Evolutionary conservation across 1,139 yeast species (phyloP).

Genomic region (Hyphopichia khmerensis): DNA sequence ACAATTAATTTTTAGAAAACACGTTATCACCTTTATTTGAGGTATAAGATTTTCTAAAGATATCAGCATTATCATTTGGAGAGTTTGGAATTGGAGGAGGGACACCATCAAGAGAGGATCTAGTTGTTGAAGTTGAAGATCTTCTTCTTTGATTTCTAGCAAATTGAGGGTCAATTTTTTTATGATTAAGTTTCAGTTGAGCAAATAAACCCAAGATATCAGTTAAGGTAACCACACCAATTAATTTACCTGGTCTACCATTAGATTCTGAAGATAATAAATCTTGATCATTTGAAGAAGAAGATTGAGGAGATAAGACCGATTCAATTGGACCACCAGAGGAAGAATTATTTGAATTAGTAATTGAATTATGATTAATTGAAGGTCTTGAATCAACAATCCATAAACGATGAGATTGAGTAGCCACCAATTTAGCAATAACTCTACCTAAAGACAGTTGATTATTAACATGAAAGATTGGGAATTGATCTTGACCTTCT

Average conservation of each 20-base stretch:
- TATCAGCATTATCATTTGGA: constrained; percentile 4
- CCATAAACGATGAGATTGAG: constrained; percentile 92
- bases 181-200: constrained; percentile 60
- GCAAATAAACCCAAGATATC: constrained; percentile 85
- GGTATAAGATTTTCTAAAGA: constrained; percentile 13
- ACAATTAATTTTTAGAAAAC: constrained; percentile 7
- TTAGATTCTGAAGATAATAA: constrained; percentile 7
- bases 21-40: constrained; percentile 9
- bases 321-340: constrained; percentile 2
- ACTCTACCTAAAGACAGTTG: constrained; percentile 82
- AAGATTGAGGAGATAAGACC: not conserved
- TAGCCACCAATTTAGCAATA: constrained; percentile 91
- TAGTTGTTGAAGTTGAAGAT: constrained; percentile 50
- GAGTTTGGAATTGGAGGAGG: not conserved
- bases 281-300: not conserved
- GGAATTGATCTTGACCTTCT: constrained; percentile 94
- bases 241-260: constrained; percentile 69
- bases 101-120: constrained; percentile 35
- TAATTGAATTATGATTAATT: constrained; percentile 10
- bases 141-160: constrained; percentile 90
- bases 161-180: constrained; percentile 70
- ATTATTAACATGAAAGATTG: constrained; percentile 88
- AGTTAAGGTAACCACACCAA: constrained; percentile 89
- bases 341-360: not conserved
- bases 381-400: constrained; percentile 61